Percentiles rank a stretch among this genome's conserved stretches.
These are phyloP conservation scores for Lasiodiplodia gonubiensis DNA, from an alignment of 2,329 filamentous ascomycete genomes.

Conservation along the genomic window DNA sequence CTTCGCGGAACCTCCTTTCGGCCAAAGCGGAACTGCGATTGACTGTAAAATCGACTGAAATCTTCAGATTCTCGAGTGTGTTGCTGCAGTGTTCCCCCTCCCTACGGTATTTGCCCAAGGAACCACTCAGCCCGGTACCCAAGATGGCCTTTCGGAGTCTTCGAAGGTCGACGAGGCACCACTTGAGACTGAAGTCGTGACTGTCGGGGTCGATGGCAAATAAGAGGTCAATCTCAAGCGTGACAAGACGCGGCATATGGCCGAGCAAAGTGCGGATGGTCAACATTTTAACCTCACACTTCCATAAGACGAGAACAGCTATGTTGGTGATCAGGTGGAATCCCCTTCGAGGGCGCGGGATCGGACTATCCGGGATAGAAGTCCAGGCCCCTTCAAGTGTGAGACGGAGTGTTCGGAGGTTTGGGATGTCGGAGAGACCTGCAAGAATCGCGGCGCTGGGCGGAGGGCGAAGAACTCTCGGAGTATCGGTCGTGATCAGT, in stretches of 20 bases:
- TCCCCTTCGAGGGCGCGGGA: background rate
- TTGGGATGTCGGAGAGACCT: background rate
- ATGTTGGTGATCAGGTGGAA: background rate
- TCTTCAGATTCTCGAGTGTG: conserved; percentile 1
- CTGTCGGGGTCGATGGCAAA: background rate
- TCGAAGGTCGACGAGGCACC: background rate
- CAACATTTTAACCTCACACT: background rate
- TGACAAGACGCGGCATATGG: background rate
- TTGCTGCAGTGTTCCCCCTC: background rate
- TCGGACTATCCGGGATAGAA: too few species aligned
- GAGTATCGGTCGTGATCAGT: background rate
- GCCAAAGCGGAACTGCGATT: background rate
- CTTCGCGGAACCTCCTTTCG: background rate
- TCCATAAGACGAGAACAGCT: background rate
- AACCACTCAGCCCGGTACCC: background rate
- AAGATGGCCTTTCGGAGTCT: conserved; percentile 2
- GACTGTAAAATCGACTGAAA: background rate
- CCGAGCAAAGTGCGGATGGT: background rate
- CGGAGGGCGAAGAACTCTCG: background rate
- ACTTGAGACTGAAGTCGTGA: background rate
- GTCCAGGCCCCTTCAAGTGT: background rate
- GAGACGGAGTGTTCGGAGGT: background rate
- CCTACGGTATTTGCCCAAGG: background rate
- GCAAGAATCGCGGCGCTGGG: background rate
- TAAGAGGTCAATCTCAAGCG: background rate